phyloP scores from a whole-genome alignment of 2,329 filamentous ascomycete genomes.

The Fusarium floridanum region DNA sequence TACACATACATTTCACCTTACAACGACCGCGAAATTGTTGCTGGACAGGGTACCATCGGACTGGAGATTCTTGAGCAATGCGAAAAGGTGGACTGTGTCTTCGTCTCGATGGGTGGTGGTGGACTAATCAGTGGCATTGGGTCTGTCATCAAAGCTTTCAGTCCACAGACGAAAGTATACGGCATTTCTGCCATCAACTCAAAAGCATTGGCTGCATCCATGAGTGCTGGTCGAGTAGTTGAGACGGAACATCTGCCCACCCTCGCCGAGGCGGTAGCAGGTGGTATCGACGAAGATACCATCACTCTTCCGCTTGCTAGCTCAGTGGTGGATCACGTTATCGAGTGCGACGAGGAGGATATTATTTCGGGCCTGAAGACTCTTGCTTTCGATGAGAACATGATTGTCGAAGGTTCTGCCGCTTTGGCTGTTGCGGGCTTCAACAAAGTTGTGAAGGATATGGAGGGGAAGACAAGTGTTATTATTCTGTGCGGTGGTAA shows the following conservation, averaged over 20 bases:
- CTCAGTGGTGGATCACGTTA: conserved; percentile 38
- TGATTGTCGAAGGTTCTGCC: conserved; percentile 43
- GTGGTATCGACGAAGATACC: conserved; percentile 41
- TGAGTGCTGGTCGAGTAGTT: conserved; percentile 33
- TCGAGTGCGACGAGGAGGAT: conserved; percentile 38
- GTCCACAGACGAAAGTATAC: conserved; percentile 32
- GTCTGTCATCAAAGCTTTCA: conserved; percentile 42
- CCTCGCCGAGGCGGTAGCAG: conserved; percentile 42
- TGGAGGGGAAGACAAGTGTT: not conserved
- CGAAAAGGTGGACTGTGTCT: conserved; percentile 35
- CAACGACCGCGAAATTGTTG: conserved; percentile 34
- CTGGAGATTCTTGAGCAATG: conserved; percentile 40
- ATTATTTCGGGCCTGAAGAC: conserved; percentile 28
- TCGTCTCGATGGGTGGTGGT: conserved; percentile 44
- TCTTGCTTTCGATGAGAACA: conserved; percentile 40
- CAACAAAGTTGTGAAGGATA: conserved; percentile 23
- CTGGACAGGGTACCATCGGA: not conserved
- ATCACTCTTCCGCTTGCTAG: conserved; percentile 38
- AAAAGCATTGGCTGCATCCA: conserved; percentile 38
- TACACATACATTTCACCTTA: conserved; percentile 44
- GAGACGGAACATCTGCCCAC: conserved; percentile 41
- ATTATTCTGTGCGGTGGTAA: not conserved
- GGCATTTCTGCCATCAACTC: conserved; percentile 40
- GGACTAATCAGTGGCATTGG: conserved; percentile 43
- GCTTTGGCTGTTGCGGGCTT: conserved; percentile 41